These are phyloP conservation scores for Candida adriatica DNA, from an alignment of 805 yeast species.

Conservation along the genomic window DNA sequence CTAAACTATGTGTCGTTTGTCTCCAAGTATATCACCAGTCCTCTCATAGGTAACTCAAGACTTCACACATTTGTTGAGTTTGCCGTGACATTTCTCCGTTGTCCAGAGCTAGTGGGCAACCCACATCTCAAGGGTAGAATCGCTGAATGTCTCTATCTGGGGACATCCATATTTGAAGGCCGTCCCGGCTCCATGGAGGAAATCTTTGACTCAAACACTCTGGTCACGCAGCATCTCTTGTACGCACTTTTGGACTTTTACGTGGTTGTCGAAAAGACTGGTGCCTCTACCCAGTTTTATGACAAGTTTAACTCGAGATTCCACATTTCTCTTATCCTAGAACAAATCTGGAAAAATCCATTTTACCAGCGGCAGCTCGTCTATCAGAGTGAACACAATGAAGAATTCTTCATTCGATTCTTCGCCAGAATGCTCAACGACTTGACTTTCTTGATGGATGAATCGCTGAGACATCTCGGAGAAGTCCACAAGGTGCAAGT, in stretches of 20 bases:
- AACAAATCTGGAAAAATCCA: constrained; percentile 74
- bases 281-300: constrained; percentile 89
- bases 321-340: constrained; percentile 76
- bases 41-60: constrained; percentile 48
- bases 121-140: constrained; percentile 88
- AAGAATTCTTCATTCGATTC: constrained; percentile 83
- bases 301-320: constrained; percentile 92
- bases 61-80: constrained; percentile 59
- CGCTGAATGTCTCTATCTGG: constrained; percentile 73
- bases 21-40: constrained; percentile 47
- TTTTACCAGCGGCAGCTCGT: constrained; percentile 63
- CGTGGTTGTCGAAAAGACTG: constrained; percentile 93
- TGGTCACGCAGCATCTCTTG: constrained; percentile 59
- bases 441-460: constrained; percentile 86
- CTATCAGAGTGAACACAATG: constrained; percentile 56
- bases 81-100: constrained; percentile 66
- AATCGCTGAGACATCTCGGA: constrained; percentile 71
- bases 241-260: constrained; percentile 85
- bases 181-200: constrained; percentile 69
- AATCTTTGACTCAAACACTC: constrained; percentile 54
- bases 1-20: constrained; percentile 64
- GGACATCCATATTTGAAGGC: constrained; percentile 54
- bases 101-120: constrained; percentile 80
- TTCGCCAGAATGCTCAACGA: constrained; percentile 95
- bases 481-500: constrained; percentile 71